Percentiles rank a stretch among this genome's conserved stretches.
Conservation (phyloP, 2,329 filamentous ascomycete genomes). For the Fusarium cyanostomum region DNA sequence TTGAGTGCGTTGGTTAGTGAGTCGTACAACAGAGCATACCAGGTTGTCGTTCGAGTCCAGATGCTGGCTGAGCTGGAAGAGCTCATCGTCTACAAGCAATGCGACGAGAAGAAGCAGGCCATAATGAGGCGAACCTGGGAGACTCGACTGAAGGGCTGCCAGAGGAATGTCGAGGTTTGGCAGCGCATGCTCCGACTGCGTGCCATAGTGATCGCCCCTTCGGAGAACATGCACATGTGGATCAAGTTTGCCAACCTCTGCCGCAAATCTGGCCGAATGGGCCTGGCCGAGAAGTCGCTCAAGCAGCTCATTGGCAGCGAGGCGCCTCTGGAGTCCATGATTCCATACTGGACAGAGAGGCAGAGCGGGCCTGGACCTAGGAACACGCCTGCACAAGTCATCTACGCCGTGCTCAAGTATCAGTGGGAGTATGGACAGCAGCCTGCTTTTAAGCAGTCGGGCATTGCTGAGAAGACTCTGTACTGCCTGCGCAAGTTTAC, state of each 20-base stretch:
- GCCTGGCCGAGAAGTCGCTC: conserved; percentile 93
- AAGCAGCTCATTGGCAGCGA: conserved; percentile 86
- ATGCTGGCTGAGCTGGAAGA: conserved; percentile 99
- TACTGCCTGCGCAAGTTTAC: conserved; percentile 70
- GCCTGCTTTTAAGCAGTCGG: conserved; percentile 52
- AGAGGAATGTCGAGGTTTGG: conserved; percentile 98
- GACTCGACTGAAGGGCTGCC: conserved; percentile 90
- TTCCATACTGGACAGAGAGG: conserved; percentile 65
- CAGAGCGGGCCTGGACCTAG: conserved; percentile 44
- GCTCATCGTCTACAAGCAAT: conserved; percentile 97
- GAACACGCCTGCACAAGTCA: conserved; percentile 77
- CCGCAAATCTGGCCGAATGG: conserved; percentile 93
- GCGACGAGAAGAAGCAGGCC: conserved; percentile 86
- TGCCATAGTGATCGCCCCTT: conserved; percentile 88
- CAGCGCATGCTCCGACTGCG: conserved; percentile 96
- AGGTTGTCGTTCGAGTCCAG: conserved; percentile 97
- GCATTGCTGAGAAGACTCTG: conserved; percentile 63
- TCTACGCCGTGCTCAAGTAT: conserved; percentile 97
- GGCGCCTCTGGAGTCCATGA: conserved; percentile 66
- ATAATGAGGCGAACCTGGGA: conserved; percentile 97
- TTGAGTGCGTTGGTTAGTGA: conserved; percentile 96
- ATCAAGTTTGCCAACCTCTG: conserved; percentile 99
- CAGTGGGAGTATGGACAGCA: conserved; percentile 89
- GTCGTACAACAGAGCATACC: conserved; percentile 96
- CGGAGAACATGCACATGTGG: conserved; percentile 98